Conservation (phyloP, 2,329 filamentous ascomycete genomes). For the Incumbomyces delicatus region DNA sequence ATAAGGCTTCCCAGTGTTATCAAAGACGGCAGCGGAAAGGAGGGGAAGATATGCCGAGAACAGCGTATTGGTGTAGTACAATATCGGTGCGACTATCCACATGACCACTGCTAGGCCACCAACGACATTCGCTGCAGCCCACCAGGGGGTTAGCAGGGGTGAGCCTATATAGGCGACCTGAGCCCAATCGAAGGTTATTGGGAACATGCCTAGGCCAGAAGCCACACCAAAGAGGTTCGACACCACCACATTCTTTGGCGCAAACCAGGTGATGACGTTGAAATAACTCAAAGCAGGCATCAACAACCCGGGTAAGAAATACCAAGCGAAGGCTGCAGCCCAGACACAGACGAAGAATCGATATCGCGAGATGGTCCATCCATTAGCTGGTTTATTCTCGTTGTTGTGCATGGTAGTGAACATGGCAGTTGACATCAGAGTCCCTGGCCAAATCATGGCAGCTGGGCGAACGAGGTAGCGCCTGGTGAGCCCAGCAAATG, state of each 20-base stretch:
- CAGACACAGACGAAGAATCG: constrained; percentile 74
- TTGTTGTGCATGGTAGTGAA: constrained; percentile 78
- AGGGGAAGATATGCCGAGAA: constrained; percentile 82
- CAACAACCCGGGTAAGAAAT: constrained; percentile 73
- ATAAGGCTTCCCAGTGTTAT: constrained; percentile 71
- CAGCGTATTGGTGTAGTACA: constrained; percentile 66
- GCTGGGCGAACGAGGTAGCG: constrained; percentile 74
- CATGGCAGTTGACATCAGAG: constrained; percentile 80
- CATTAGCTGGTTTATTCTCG: constrained; percentile 70
- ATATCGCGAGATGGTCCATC: constrained; percentile 74
- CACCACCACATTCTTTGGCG: constrained; percentile 73
- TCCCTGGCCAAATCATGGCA: constrained; percentile 87
- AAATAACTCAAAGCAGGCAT: constrained; percentile 83
- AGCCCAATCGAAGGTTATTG: constrained; percentile 83
- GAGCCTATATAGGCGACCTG: constrained; percentile 83
- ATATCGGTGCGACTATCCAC: constrained; percentile 71
- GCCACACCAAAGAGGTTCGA: constrained; percentile 78
- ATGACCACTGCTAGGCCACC: constrained; percentile 71
- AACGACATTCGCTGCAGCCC: constrained; percentile 77
- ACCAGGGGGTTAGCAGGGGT: constrained; percentile 72
- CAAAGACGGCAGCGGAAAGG: constrained; percentile 72
- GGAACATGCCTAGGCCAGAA: constrained; percentile 76
- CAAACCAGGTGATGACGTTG: constrained; percentile 81
- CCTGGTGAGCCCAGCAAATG: constrained; percentile 72
- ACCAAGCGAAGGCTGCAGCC: constrained; percentile 63